phyloP scores from a whole-genome alignment of 441 rosid species.

The Kokia cookei region DNA sequence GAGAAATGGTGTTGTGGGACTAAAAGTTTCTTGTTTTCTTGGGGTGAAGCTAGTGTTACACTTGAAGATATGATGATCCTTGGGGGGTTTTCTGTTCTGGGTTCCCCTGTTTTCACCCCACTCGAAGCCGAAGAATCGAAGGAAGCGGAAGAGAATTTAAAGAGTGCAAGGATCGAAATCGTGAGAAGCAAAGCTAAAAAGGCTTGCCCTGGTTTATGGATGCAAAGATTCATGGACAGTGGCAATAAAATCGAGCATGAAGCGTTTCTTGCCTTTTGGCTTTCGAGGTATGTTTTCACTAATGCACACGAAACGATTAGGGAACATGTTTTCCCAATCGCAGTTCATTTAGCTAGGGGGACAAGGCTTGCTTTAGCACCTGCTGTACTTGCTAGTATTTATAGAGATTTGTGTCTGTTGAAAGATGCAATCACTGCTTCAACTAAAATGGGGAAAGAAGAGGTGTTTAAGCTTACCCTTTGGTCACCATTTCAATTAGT shows the following conservation, averaged over 20 bases:
- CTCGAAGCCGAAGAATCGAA: not conserved
- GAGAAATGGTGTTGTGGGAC: conserved; percentile 24
- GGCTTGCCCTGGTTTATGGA: conserved; percentile 14
- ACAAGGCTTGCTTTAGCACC: conserved; percentile 27
- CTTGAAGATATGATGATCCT: conserved; percentile 26
- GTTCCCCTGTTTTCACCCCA: conserved; percentile 12
- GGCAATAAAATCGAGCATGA: conserved; percentile 21
- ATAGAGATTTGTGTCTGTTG: conserved; percentile 22
- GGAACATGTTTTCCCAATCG: conserved; percentile 6
- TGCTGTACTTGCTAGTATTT: conserved; percentile 26
- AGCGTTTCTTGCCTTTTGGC: conserved; percentile 8
- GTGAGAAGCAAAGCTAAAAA: conserved; percentile 3
- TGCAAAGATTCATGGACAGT: conserved; percentile 17
- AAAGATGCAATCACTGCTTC: conserved; percentile 11
- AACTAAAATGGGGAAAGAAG: conserved; percentile 1
- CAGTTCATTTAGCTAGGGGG: conserved; percentile 24
- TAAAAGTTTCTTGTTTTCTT: conserved; percentile 26
- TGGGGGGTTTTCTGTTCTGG: conserved; percentile 24
- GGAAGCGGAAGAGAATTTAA: conserved; percentile 5
- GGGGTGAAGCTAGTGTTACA: conserved; percentile 28
- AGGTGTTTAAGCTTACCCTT: conserved; percentile 3
- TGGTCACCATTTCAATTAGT: conserved; percentile 26
- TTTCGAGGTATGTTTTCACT: conserved; percentile 25
- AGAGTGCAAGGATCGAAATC: conserved; percentile 10
- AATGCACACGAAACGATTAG: conserved; percentile 1